These are phyloP conservation scores for Andrographis paniculata DNA, from an alignment of 305 asterid species.

Conservation along the genomic window DNA sequence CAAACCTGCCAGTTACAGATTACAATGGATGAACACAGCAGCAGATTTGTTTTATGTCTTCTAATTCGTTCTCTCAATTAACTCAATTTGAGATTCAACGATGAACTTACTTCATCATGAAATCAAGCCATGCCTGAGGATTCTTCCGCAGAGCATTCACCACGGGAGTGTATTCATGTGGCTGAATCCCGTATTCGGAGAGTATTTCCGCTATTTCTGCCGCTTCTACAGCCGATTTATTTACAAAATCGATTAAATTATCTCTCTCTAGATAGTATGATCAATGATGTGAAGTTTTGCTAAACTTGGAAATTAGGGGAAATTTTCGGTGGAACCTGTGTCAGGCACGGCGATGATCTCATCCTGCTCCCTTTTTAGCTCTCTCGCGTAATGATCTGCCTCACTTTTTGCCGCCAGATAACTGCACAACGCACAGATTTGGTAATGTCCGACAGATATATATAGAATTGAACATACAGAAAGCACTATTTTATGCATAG, in stretches of 20 bases:
- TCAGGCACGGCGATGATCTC: constrained; percentile 81
- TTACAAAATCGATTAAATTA: neutral
- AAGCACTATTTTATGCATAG: no score
- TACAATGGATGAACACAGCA: neutral
- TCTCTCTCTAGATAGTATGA: no score
- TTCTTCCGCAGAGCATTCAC: constrained; percentile 81
- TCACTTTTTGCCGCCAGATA: constrained; percentile 93
- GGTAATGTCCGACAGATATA: neutral
- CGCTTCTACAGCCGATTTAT: constrained; percentile 51
- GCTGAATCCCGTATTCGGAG: constrained; percentile 64
- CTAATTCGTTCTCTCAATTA: no score
- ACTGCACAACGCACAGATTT: constrained; percentile 20
- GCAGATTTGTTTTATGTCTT: no score
- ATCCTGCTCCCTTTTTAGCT: constrained; percentile 74
- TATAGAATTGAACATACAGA: neutral
- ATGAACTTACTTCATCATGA: constrained; percentile 85
- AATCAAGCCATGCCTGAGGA: constrained; percentile 94
- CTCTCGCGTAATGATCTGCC: constrained; percentile 81
- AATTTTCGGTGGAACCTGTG: constrained; percentile 35
- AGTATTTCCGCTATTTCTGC: constrained; percentile 96
- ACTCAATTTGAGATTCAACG: neutral
- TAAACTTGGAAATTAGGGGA: no score
- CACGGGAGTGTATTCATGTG: constrained; percentile 71
- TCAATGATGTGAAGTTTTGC: no score
- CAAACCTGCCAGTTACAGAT: constrained; percentile 42